Percentiles rank a stretch among this genome's conserved stretches.
Conservation (phyloP, 306 rosid species). For the Biancaea sappan region DNA sequence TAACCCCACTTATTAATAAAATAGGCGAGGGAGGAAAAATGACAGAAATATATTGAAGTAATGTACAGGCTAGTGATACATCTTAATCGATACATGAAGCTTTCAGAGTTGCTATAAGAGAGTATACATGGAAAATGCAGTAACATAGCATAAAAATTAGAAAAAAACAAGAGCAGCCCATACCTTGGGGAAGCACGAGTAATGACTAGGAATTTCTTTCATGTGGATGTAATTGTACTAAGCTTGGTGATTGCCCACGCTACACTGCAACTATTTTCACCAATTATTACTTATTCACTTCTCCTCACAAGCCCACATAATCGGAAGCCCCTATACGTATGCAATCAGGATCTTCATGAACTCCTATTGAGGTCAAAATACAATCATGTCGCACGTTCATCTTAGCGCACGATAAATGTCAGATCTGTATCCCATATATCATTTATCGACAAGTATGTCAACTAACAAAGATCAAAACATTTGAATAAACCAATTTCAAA, state of each 20-base stretch:
- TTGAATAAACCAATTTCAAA: no score
- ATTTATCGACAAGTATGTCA: no score
- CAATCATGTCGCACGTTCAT: no score
- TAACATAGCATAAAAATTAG: slow-evolving; percentile 28
- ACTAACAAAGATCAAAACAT: no score
- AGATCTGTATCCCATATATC: no score
- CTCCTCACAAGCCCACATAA: no score
- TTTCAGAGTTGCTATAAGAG: slow-evolving; percentile 14
- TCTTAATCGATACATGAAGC: slow-evolving; percentile 20
- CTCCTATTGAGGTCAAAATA: no score
- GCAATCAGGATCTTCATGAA: no score
- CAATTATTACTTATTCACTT: no score
- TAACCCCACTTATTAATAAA: no score
- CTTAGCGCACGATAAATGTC: no score
- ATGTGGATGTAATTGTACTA: slow-evolving; percentile 16
- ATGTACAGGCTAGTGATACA: slow-evolving; percentile 16
- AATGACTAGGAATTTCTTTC: neutral
- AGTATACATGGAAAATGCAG: slow-evolving; percentile 26
- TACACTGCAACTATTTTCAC: slow-evolving; percentile 4
- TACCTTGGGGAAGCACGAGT: slow-evolving; percentile 11
- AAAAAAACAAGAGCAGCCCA: slow-evolving; percentile 39
- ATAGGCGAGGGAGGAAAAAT: neutral
- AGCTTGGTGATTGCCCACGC: slow-evolving; percentile 35
- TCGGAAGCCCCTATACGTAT: no score
- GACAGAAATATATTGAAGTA: neutral